Percentiles rank a stretch among this genome's conserved stretches.
These are phyloP conservation scores for Pyracantha coccinea DNA, from an alignment of 331 rosid species.

Conservation along the genomic window DNA sequence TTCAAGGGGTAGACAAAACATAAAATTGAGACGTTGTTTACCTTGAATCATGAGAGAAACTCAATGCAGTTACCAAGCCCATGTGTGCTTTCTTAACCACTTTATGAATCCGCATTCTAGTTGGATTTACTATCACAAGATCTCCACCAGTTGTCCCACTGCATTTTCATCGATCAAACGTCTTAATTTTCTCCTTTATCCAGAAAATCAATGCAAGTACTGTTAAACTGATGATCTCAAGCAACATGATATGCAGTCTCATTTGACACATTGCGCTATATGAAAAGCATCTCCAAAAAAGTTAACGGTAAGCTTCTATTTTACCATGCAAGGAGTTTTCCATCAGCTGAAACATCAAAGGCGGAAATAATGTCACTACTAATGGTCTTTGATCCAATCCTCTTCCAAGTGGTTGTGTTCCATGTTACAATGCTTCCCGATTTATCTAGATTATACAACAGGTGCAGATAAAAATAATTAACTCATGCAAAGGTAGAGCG, in stretches of 20 bases:
- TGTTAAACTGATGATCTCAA: background rate
- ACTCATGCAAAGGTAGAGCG: background rate
- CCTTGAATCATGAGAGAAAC: constrained; percentile 84
- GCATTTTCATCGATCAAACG: constrained; percentile 19
- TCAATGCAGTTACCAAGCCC: constrained; percentile 79
- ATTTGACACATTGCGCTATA: background rate
- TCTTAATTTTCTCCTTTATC: constrained; percentile 1
- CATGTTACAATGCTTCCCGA: constrained; percentile 75
- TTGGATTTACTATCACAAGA: constrained; percentile 49
- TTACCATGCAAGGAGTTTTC: constrained; percentile 85
- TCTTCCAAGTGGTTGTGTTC: constrained; percentile 70
- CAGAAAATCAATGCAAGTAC: background rate
- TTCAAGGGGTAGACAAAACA: constrained; percentile 1
- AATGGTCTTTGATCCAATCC: constrained; percentile 52
- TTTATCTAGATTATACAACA: constrained; percentile 33
- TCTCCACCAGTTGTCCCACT: constrained; percentile 87
- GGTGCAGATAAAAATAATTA: constrained; percentile 9
- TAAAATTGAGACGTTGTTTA: constrained; percentile 7
- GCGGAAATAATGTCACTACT: constrained; percentile 57
- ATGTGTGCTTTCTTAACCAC: constrained; percentile 62
- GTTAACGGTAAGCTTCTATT: background rate
- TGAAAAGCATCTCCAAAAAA: background rate
- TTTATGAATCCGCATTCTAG: constrained; percentile 47
- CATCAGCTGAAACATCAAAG: constrained; percentile 74
- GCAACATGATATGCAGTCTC: background rate